Evolutionary conservation across 2,329 filamentous ascomycete species (phyloP).

Genomic region (Fusarium sambucinum): DNA sequence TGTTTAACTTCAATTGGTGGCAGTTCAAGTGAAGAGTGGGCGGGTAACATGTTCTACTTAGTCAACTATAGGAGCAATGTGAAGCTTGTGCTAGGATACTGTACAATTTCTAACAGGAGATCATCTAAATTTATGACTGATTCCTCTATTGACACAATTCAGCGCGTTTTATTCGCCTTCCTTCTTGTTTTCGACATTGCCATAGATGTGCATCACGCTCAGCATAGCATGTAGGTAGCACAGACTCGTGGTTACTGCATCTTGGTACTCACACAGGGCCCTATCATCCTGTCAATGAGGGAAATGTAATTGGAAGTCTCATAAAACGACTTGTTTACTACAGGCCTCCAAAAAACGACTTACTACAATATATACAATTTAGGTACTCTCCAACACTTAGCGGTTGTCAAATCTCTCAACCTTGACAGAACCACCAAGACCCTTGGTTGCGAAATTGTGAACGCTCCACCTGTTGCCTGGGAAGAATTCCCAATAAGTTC

Average conservation of each 20-base stretch:
- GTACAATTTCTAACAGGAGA: no score
- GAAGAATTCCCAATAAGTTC: conserved; percentile 23
- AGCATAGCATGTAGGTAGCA: neutral
- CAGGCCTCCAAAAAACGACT: neutral
- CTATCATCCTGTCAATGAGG: neutral
- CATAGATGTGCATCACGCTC: neutral
- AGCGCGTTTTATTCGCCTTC: no score
- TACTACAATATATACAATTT: neutral
- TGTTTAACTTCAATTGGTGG: conserved; percentile 28
- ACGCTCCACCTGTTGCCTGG: conserved; percentile 16
- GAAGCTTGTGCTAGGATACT: neutral
- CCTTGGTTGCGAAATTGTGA: conserved; percentile 3
- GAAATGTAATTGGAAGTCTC: fast-evolving
- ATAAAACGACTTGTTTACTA: neutral
- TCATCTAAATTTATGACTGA: no score
- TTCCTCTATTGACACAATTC: no score
- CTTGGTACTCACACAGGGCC: fast-evolving
- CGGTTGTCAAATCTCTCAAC: conserved; percentile 12
- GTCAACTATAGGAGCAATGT: neutral
- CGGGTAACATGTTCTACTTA: neutral
- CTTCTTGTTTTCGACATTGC: neutral
- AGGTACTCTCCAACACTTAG: neutral
- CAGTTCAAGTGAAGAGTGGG: neutral
- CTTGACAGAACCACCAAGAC: conserved; percentile 7
- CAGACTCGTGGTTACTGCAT: neutral